A percentile compares a stretch with the other conserved stretches of the same genome.
phyloP scores from a whole-genome alignment of 2,329 filamentous ascomycete genomes.

The Penicillium sp. region DNA sequence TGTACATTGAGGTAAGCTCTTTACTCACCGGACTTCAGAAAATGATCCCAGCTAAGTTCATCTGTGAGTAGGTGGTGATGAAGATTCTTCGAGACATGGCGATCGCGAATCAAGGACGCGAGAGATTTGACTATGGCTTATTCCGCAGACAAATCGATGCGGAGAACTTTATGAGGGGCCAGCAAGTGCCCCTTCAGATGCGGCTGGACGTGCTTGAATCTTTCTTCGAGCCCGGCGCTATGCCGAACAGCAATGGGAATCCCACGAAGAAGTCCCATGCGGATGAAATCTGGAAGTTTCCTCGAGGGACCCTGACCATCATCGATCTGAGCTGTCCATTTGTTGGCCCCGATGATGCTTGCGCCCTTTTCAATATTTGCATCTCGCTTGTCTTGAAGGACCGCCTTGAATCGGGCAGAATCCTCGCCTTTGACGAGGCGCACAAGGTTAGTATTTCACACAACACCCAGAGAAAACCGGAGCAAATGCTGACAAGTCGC shows the following conservation, averaged over 20 bases:
- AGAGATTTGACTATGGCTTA: conserved; percentile 47
- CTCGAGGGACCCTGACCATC: conserved; percentile 61
- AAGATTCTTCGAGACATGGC: conserved; percentile 57
- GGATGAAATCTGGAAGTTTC: conserved; percentile 30
- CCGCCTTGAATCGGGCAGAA: conserved; percentile 52
- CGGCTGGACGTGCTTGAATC: conserved; percentile 65
- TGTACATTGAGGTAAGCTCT: conserved; percentile 52
- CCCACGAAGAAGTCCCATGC: background rate
- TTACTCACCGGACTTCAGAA: no score
- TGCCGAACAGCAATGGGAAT: conserved; percentile 1
- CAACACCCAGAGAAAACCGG: background rate
- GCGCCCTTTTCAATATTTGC: conserved; percentile 72
- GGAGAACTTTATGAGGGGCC: conserved; percentile 49
- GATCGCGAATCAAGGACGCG: conserved; percentile 34
- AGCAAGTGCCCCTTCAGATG: conserved; percentile 59
- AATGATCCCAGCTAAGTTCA: background rate
- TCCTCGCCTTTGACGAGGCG: conserved; percentile 74
- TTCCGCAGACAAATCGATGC: conserved; percentile 45
- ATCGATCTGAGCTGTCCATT: conserved; percentile 75
- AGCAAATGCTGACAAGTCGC: background rate
- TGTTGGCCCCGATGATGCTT: conserved; percentile 66
- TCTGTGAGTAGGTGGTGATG: conserved; percentile 41
- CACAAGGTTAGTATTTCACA: conserved; percentile 60
- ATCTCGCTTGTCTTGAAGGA: conserved; percentile 67
- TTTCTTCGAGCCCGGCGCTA: conserved; percentile 53